These are phyloP conservation scores for Gyrodon lividus DNA, from an alignment of 768 basidiomycete species.

Conservation along the genomic window DNA sequence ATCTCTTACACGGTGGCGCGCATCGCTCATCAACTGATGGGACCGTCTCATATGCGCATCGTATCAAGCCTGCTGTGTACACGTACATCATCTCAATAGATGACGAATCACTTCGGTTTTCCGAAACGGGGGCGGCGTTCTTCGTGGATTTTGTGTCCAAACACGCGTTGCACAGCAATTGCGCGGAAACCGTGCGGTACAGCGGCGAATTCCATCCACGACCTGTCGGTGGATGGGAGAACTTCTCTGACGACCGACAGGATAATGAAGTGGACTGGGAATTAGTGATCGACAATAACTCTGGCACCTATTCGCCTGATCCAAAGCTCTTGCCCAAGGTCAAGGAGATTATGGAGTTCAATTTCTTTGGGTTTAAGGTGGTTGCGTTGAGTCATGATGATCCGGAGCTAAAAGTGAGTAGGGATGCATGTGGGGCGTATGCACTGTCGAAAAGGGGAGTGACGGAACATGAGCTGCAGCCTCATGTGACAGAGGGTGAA, in stretches of 20 bases:
- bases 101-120: constrained; percentile 78
- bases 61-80: constrained; percentile 80
- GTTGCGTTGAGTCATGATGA: constrained; percentile 56
- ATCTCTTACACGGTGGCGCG: constrained; percentile 51
- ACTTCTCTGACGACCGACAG: constrained; percentile 51
- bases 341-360: constrained; percentile 63
- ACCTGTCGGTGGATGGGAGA: constrained; percentile 65
- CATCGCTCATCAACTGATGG: constrained; percentile 13
- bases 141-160: constrained; percentile 86
- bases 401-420: constrained; percentile 52
- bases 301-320: constrained; percentile 82
- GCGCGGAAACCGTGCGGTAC: constrained; percentile 64
- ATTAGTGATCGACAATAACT: constrained; percentile 82
- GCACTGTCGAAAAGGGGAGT: constrained; percentile 61
- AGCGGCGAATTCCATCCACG: constrained; percentile 80
- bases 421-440: constrained; percentile 67
- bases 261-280: constrained; percentile 72
- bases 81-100: constrained; percentile 80
- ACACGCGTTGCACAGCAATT: constrained; percentile 82
- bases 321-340: constrained; percentile 57
- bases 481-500: constrained; percentile 54
- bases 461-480: constrained; percentile 58
- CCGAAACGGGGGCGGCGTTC: constrained; percentile 84
- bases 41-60: constrained; percentile 30
- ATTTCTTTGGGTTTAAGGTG: constrained; percentile 66